phyloP scores from a whole-genome alignment of 2,329 filamentous ascomycete genomes.

The Metarhizium brunneum region DNA sequence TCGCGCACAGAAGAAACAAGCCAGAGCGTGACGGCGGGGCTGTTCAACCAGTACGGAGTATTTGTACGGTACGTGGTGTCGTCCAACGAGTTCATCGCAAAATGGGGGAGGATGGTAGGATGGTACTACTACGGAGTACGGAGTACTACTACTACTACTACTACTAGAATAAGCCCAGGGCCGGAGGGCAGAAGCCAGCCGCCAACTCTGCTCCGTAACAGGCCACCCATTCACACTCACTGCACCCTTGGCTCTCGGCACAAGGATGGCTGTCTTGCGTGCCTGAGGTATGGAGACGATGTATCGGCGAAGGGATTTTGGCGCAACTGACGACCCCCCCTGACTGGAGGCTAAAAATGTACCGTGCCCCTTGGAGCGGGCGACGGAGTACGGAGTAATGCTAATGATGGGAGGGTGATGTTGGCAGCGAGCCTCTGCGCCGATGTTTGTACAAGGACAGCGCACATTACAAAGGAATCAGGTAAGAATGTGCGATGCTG shows the following conservation, averaged over 20 bases:
- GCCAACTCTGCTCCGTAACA: not conserved
- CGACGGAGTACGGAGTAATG: not conserved
- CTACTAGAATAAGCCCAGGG: too few species aligned
- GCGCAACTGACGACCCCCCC: not conserved
- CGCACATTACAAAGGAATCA: not conserved
- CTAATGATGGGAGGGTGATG: too few species aligned
- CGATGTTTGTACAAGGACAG: too few species aligned
- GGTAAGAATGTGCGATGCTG: not conserved
- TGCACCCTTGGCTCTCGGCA: not conserved
- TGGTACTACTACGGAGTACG: too few species aligned
- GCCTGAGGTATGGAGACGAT: constrained; percentile 1
- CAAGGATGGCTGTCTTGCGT: not conserved
- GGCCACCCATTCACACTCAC: not conserved
- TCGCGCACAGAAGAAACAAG: too few species aligned
- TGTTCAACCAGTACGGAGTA: too few species aligned
- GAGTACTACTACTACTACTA: too few species aligned
- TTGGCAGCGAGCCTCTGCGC: too few species aligned
- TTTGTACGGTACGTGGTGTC: too few species aligned
- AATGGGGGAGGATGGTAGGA: too few species aligned
- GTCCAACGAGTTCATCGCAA: too few species aligned
- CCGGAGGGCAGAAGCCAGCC: not conserved
- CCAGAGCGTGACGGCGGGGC: too few species aligned
- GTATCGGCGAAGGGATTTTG: not conserved
- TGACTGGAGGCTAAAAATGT: constrained; percentile 3
- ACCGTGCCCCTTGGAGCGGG: not conserved